Percentiles rank a stretch among this genome's conserved stretches.
These are phyloP conservation scores for Chytriomyces confervae DNA, from an alignment of 192 early-diverging fungal genomes.

Conservation along the genomic window DNA sequence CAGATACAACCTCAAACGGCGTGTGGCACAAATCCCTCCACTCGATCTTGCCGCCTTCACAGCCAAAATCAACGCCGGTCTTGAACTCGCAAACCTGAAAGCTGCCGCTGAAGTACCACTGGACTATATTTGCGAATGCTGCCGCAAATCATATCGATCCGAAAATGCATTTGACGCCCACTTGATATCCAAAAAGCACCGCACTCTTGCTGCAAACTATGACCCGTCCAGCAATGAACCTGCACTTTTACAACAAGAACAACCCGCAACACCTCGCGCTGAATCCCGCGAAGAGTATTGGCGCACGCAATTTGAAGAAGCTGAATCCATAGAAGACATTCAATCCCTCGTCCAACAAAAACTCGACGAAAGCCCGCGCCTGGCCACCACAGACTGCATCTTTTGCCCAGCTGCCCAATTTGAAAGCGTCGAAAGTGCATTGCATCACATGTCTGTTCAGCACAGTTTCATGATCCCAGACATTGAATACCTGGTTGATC, in stretches of 20 bases:
- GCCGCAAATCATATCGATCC: conserved; percentile 7
- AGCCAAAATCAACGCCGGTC: background rate
- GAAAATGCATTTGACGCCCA: conserved; percentile 76
- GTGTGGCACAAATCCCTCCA: conserved; percentile 80
- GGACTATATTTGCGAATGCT: background rate
- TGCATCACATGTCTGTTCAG: conserved; percentile 82
- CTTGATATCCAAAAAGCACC: conserved; percentile 85
- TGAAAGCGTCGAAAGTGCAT: conserved; percentile 56
- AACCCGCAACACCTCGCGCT: background rate
- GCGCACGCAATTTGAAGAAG: conserved; percentile 39
- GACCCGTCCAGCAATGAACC: background rate
- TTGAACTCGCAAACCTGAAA: background rate
- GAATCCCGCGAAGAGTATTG: conserved; percentile 15
- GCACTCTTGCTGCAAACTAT: conserved; percentile 54
- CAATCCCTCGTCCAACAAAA: conserved; percentile 77
- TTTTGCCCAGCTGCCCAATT: conserved; percentile 69
- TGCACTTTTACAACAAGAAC: background rate
- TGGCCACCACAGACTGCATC: conserved; percentile 75
- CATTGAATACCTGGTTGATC: conserved; percentile 81
- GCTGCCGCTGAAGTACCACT: background rate
- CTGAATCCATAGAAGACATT: conserved; percentile 67
- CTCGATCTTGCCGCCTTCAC: conserved; percentile 52
- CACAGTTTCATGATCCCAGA: conserved; percentile 93
- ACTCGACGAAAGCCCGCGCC: conserved; percentile 64
- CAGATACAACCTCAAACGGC: conserved; percentile 91